Percentiles rank a stretch among this genome's conserved stretches.
Evolutionary conservation across 1,284 basidiomycete species (phyloP).

Genomic region (Moesziomyces globuligerus): DNA sequence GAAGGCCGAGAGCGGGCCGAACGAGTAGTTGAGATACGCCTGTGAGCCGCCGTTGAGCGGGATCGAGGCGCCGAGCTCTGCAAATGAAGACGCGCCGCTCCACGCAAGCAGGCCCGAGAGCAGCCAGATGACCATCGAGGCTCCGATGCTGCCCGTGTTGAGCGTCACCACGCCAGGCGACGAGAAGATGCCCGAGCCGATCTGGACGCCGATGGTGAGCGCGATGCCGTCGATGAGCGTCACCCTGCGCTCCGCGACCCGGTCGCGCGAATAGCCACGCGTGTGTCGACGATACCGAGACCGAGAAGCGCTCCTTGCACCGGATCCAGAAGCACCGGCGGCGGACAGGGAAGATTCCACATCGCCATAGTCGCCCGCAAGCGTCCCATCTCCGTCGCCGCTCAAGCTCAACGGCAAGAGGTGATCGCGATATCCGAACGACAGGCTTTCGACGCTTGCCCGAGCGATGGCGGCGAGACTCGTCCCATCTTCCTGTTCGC

Average conservation of each 20-base stretch:
- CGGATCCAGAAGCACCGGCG: conserved; percentile 1
- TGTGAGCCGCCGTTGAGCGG: conserved; percentile 70
- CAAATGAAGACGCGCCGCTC: conserved; percentile 74
- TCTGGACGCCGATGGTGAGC: conserved; percentile 64
- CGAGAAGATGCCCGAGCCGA: conserved; percentile 65
- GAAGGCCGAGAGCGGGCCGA: conserved; percentile 76
- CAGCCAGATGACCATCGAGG: conserved; percentile 61
- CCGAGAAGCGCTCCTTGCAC: conserved; percentile 4
- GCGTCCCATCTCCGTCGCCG: conserved; percentile 45
- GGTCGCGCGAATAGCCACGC: conserved; percentile 21
- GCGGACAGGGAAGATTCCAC: conserved; percentile 36
- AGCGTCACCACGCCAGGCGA: conserved; percentile 65
- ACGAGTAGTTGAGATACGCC: conserved; percentile 81
- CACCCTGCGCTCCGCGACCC: conserved; percentile 18
- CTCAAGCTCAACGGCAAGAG: conserved; percentile 54
- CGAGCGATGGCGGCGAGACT: conserved; percentile 14
- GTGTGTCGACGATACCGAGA: conserved; percentile 13
- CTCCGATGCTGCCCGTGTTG: conserved; percentile 61
- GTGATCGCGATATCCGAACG: conserved; percentile 57
- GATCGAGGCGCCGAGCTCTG: conserved; percentile 71
- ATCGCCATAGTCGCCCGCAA: conserved; percentile 51
- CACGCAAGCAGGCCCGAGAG: conserved; percentile 59
- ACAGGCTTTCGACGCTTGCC: conserved; percentile 52
- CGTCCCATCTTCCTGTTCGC: background rate
- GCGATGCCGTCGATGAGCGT: conserved; percentile 49